These are phyloP conservation scores for Suillus hirtellus DNA, from an alignment of 768 basidiomycete genomes.

Conservation along the genomic window DNA sequence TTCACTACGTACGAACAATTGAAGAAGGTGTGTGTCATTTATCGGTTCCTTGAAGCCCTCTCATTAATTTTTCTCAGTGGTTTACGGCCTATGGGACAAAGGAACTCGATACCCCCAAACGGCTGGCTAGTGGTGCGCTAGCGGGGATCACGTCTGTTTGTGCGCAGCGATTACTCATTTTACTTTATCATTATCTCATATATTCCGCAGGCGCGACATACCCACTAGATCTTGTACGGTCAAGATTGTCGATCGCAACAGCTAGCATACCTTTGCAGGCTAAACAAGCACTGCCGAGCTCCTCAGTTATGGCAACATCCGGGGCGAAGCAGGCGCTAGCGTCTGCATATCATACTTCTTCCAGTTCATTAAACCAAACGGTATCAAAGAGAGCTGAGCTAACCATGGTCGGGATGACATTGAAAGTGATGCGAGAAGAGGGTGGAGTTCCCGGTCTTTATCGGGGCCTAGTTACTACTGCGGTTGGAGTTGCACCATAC, in stretches of 20 bases:
- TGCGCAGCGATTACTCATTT: conserved; percentile 41
- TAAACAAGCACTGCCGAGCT: conserved; percentile 20
- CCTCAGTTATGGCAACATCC: conserved; percentile 24
- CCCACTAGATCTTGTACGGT: conserved; percentile 91
- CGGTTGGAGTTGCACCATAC: conserved; percentile 88
- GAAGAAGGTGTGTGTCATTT: conserved; percentile 61
- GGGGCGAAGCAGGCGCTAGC: conserved; percentile 28
- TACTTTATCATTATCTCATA: conserved; percentile 15
- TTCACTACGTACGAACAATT: conserved; percentile 89
- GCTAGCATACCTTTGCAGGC: conserved; percentile 60
- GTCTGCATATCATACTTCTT: conserved; percentile 53
- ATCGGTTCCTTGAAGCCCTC: neutral
- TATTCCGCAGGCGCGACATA: conserved; percentile 69
- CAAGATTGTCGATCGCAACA: conserved; percentile 90
- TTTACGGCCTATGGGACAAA: conserved; percentile 69
- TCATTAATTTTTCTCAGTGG: conserved; percentile 44
- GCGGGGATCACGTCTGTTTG: conserved; percentile 96
- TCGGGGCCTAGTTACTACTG: conserved; percentile 81
- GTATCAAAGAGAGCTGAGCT: conserved; percentile 54
- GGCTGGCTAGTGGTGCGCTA: conserved; percentile 82
- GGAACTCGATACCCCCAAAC: conserved; percentile 85
- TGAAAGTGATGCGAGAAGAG: conserved; percentile 88
- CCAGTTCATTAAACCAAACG: conserved; percentile 31
- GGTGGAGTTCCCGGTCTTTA: conserved; percentile 88
- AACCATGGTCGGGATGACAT: conserved; percentile 85